Base-by-base conservation (phyloP, 768 basidiomycete genomes). In the Amyloporia xantha region DNA sequence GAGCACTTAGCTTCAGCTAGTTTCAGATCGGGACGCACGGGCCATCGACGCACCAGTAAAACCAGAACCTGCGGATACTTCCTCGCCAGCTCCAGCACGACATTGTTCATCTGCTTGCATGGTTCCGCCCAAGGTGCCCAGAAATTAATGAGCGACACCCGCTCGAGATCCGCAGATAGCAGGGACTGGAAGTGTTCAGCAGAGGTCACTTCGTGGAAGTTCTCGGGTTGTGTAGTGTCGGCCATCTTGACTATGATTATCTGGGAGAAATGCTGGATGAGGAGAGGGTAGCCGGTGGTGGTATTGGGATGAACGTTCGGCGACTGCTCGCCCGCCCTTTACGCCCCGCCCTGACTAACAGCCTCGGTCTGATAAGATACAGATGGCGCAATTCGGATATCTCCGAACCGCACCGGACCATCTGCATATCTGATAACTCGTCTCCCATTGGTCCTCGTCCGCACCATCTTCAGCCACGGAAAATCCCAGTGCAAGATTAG, bases 61-160 rank as follows among this genome's bases (percentile, higher is more conserved):
- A 91, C 86, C 20, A 97, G 71, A 1, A 87, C 65, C 2, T 70
- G 56, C 0, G 80, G 71, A 60, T 91, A 77, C 62, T 87, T 86
- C 53, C 75, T 79, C 1, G 92, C 79, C 39, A 95, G 73, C 59
- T 88, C 86, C 7, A 60, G 51, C 15, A 87, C 78, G 26, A 93
- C 79, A 38, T 81, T 72, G 69, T 92, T 93, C 86, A 96, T 95
- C 58, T 84, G 77, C 58, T 76, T 75, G 73, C 94, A 98, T 35
- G 93, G 92, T 53, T 80, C 86, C 0, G 92, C 96, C 91, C 91
- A 87, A 66, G 80, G 72, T 37, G 94, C 90, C 87, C 92, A 94
- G 66, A 97, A 99, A 69, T 88, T 91, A 62, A 96, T 81, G 30
- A 95, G 72, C 3, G 93, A 93, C 20, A 95, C 77, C 19, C 88